Conservation (phyloP, 805 yeast species). For the Blastobotrys attinorum region DNA sequence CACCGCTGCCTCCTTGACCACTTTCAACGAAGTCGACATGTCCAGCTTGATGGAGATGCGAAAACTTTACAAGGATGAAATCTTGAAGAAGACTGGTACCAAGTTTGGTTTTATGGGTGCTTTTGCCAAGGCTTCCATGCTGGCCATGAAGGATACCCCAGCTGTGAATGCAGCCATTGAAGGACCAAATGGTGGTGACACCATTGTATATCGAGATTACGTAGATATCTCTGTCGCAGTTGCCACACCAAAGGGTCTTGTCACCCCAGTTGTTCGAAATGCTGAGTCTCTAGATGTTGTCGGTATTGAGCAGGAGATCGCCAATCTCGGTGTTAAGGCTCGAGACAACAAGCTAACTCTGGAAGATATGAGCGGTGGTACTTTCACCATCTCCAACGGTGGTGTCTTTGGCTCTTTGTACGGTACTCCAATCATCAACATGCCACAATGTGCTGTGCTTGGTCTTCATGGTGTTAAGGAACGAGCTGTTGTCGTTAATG, state of each 20-base stretch:
- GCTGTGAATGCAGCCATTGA: slow-evolving; percentile 94
- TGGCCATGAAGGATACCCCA: slow-evolving; percentile 92
- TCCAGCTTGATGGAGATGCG: slow-evolving; percentile 85
- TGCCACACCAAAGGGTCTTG: slow-evolving; percentile 98
- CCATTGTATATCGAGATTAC: slow-evolving; percentile 93
- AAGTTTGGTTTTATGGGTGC: slow-evolving; percentile 99
- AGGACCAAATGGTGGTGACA: slow-evolving; percentile 58
- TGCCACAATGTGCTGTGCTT: slow-evolving; percentile 96
- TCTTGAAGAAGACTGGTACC: slow-evolving; percentile 85
- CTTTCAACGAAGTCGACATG: slow-evolving; percentile 98
- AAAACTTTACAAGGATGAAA: slow-evolving; percentile 93
- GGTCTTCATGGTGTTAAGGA: slow-evolving; percentile 97
- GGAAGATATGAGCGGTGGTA: slow-evolving; percentile 99
- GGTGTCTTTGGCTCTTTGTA: slow-evolving; percentile 97
- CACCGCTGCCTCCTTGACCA: slow-evolving; percentile 96
- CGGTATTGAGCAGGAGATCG: slow-evolving; percentile 84
- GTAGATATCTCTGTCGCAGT: slow-evolving; percentile 95
- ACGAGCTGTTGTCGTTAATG: slow-evolving; percentile 94
- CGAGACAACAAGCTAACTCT: slow-evolving; percentile 93
- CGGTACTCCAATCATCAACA: slow-evolving; percentile 97
- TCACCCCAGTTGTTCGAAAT: slow-evolving; percentile 95
- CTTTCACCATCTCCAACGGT: slow-evolving; percentile 98
- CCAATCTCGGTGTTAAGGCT: slow-evolving; percentile 78
- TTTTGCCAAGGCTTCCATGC: slow-evolving; percentile 84
- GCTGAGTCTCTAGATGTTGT: slow-evolving; percentile 85